Percentiles rank a stretch among this genome's conserved stretches.
These are phyloP conservation scores for Pseudogymnoascus sp. DNA, from an alignment of 2,329 filamentous ascomycete species.

Conservation along the genomic window DNA sequence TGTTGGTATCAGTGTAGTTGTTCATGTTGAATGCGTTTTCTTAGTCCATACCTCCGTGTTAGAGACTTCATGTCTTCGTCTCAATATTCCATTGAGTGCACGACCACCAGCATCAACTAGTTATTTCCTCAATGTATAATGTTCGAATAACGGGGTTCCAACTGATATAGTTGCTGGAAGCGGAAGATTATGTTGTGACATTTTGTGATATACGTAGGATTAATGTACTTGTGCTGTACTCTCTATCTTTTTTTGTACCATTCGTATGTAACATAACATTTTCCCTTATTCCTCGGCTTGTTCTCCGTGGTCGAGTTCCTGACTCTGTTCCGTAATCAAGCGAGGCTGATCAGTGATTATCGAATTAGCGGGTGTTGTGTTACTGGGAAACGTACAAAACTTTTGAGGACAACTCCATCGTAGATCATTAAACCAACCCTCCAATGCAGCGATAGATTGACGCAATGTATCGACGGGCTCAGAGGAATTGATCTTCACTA, in stretches of 20 bases:
- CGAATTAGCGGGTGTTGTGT: neutral
- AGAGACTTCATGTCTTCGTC: constrained; percentile 8
- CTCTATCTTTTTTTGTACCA: neutral
- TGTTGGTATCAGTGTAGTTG: constrained; percentile 10
- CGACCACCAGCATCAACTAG: constrained; percentile 4
- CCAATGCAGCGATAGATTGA: constrained; percentile 3
- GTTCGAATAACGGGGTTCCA: neutral
- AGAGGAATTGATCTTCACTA: neutral
- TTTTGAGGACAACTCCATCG: constrained; percentile 1
- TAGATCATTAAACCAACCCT: neutral
- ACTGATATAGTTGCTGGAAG: neutral
- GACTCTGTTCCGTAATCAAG: neutral
- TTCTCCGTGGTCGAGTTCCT: neutral
- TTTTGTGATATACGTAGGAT: neutral
- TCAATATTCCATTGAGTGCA: constrained; percentile 7
- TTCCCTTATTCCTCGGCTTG: neutral
- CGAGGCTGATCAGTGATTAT: neutral
- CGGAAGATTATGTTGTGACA: neutral
- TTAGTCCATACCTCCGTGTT: constrained; percentile 10
- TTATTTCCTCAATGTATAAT: constrained; percentile 10
- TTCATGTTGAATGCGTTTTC: constrained; percentile 11
- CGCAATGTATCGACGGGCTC: neutral
- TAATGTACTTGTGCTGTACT: neutral
- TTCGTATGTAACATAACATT: neutral
- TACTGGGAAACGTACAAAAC: constrained; percentile 7